Evolutionary conservation across 1,284 basidiomycete species (phyloP).

Genomic region (Ustilago esculenta): DNA sequence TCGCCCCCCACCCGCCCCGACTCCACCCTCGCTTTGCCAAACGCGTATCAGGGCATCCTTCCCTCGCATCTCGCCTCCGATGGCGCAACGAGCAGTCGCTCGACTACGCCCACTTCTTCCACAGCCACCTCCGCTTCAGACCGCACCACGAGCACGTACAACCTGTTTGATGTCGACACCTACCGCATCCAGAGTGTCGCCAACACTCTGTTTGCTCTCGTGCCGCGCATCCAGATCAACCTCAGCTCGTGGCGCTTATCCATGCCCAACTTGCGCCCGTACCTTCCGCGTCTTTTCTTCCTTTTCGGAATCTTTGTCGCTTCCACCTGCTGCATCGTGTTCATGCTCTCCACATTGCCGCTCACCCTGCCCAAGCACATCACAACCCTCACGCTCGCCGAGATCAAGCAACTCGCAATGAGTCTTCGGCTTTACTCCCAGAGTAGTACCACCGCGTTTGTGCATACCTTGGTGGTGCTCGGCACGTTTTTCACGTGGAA

Average conservation of each 20-base stretch:
- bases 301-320: conserved; percentile 53
- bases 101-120: conserved; percentile 36
- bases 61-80: conserved; percentile 38
- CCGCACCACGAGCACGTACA: conserved; percentile 14
- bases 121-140: conserved; percentile 17
- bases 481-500: conserved; percentile 64
- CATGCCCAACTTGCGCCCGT: conserved; percentile 51
- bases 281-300: conserved; percentile 50
- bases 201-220: conserved; percentile 18
- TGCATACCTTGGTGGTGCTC: conserved; percentile 61
- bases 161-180: conserved; percentile 35
- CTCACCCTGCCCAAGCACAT: conserved; percentile 60
- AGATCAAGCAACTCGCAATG: conserved; percentile 61
- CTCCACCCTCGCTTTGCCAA: conserved; percentile 27
- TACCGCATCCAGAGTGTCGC: conserved; percentile 26
- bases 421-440: conserved; percentile 56
- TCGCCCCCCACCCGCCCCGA: conserved; percentile 41
- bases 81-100: conserved; percentile 20
- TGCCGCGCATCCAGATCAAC: conserved; percentile 45
- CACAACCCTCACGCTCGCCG: conserved; percentile 58
- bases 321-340: conserved; percentile 56
- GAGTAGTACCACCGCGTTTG: conserved; percentile 39
- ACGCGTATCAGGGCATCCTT: conserved; percentile 29
- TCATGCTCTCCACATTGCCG: conserved; percentile 61
- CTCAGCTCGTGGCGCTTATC: conserved; percentile 35